Conservation (phyloP, 441 rosid genomes). For the Adansonia rubrostipa region DNA sequence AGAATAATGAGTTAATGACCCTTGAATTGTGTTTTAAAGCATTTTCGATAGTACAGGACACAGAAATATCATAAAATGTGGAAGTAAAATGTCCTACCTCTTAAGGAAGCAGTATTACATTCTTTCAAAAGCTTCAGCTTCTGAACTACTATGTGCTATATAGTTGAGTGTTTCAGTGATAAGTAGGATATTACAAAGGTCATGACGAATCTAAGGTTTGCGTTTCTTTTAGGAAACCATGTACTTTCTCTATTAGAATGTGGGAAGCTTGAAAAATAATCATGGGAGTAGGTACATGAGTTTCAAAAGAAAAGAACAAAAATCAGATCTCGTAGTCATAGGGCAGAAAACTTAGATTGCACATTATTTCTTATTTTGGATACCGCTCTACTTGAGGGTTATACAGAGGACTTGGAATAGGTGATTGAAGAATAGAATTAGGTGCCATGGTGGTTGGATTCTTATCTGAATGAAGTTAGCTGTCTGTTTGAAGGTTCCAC, state of each 20-base stretch:
- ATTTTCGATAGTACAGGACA: not conserved
- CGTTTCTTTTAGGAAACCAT: not conserved
- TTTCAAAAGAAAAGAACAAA: not conserved
- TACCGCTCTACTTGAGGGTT: not conserved
- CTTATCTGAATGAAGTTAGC: not conserved
- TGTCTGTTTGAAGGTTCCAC: not conserved
- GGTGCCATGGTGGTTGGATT: constrained; percentile 3
- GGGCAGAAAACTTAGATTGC: not conserved
- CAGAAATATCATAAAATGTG: not conserved
- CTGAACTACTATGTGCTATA: not conserved
- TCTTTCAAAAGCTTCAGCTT: not conserved
- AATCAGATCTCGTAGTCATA: not conserved
- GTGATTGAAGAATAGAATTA: not conserved
- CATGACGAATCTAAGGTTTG: not conserved
- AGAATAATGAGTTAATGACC: not conserved
- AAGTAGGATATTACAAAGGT: not conserved
- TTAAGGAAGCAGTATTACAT: not conserved
- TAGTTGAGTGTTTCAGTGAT: not conserved
- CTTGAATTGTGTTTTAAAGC: not conserved
- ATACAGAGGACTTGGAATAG: not conserved
- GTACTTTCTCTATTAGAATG: not conserved
- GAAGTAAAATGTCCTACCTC: not conserved
- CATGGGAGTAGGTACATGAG: not conserved
- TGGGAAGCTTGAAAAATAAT: not conserved
- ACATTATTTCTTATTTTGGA: not conserved